Conservation (phyloP, 1,284 basidiomycete genomes). For the Xerocomus amazonicus region DNA sequence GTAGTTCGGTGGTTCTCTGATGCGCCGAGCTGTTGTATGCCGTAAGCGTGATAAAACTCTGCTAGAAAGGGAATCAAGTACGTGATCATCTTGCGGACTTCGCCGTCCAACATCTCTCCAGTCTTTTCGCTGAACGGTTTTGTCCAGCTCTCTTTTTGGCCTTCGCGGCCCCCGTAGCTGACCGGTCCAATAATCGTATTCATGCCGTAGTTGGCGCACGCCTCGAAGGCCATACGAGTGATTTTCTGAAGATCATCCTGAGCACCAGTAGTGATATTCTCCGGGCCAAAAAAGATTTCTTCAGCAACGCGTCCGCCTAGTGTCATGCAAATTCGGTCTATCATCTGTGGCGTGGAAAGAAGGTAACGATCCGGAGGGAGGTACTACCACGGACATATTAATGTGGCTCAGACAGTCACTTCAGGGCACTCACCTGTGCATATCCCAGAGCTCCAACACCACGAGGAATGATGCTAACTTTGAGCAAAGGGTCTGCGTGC, state of each 20-base stretch:
- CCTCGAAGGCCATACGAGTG: constrained; percentile 96
- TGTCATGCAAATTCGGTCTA: constrained; percentile 98
- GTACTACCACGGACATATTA: constrained; percentile 52
- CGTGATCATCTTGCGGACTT: constrained; percentile 95
- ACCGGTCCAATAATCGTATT: constrained; percentile 92
- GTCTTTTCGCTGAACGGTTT: constrained; percentile 99
- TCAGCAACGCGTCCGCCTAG: constrained; percentile 98
- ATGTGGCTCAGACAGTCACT: neutral
- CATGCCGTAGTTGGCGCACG: constrained; percentile 95
- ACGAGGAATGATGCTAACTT: constrained; percentile 98
- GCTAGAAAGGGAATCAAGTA: constrained; percentile 34
- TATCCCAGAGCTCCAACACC: constrained; percentile 96
- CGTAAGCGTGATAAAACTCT: constrained; percentile 7
- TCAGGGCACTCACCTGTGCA: constrained; percentile 65
- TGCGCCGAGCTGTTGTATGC: constrained; percentile 63
- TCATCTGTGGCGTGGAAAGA: constrained; percentile 91
- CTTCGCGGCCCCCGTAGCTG: constrained; percentile 86
- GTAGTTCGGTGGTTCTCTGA: constrained; percentile 76
- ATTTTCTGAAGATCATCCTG: constrained; percentile 98
- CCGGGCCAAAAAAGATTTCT: constrained; percentile 95
- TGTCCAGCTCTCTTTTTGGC: constrained; percentile 85
- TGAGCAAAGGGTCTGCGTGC: constrained; percentile 94
- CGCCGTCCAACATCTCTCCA: constrained; percentile 86
- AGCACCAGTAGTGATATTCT: constrained; percentile 95
- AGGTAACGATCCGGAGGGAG: constrained; percentile 95